A percentile compares a stretch with the other conserved stretches of the same genome.
Evolutionary conservation across 2,329 filamentous ascomycete genomes (phyloP).

Genomic region (Aspergillus pseudonomiae): DNA sequence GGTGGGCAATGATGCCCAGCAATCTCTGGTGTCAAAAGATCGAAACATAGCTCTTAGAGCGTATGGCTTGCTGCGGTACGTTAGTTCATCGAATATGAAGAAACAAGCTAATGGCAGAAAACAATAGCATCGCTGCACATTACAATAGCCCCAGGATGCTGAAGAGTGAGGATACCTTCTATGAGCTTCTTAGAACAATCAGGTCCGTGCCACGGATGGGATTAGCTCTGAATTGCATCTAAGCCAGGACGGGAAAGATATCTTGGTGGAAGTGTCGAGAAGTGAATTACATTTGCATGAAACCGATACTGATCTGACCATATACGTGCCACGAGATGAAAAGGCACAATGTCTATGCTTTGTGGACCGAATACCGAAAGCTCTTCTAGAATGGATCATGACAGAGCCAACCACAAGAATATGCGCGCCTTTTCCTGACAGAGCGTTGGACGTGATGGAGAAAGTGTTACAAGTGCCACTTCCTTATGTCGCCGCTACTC

Average conservation of each 20-base stretch:
- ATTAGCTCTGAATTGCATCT: constrained; percentile 17
- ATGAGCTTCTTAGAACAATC: constrained; percentile 9
- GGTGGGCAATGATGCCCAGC: background rate
- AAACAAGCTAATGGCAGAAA: background rate
- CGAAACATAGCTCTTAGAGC: constrained; percentile 13
- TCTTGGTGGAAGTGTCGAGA: constrained; percentile 6
- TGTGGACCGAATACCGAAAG: constrained; percentile 10
- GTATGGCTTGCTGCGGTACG: constrained; percentile 14
- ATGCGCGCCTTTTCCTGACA: constrained; percentile 3
- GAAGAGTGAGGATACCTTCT: constrained; percentile 8
- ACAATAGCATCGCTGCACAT: constrained; percentile 10
- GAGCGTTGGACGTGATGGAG: constrained; percentile 1
- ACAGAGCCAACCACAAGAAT: constrained; percentile 13
- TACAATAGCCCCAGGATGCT: constrained; percentile 11
- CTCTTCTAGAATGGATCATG: constrained; percentile 19
- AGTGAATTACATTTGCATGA: constrained; percentile 16
- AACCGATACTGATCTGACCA: background rate
- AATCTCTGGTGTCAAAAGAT: constrained; percentile 1
- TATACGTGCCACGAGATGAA: constrained; percentile 13
- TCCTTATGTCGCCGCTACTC: background rate
- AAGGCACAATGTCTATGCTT: constrained; percentile 13
- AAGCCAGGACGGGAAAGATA: constrained; percentile 15
- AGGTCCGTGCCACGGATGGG: constrained; percentile 13
- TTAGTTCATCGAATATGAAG: background rate
- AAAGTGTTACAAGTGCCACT: constrained; percentile 7